These are phyloP conservation scores for Coniochaeta ligniaria DNA, from an alignment of 2,329 filamentous ascomycete genomes.

Conservation along the genomic window DNA sequence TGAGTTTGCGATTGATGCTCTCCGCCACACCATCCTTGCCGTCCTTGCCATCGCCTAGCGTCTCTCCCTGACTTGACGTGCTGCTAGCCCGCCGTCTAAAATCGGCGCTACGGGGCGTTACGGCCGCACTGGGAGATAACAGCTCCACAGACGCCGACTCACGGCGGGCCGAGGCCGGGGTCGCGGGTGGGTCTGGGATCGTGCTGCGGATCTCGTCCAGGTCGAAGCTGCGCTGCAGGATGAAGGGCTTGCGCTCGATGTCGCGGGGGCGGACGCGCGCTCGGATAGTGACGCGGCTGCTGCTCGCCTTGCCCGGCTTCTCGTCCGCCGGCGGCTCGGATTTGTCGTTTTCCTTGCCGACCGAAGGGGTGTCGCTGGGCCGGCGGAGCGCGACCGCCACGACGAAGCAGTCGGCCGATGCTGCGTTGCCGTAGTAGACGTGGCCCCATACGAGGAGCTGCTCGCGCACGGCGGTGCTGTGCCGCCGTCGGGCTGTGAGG, in stretches of 20 bases:
- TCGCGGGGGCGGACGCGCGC: slow-evolving; percentile 34
- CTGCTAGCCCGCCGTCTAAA: neutral
- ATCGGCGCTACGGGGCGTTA: neutral
- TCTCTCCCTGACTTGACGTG: neutral
- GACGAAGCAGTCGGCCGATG: slow-evolving; percentile 37
- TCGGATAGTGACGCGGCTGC: slow-evolving; percentile 27
- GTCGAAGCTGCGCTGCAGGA: slow-evolving; percentile 43
- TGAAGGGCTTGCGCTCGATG: slow-evolving; percentile 33
- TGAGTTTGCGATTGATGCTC: neutral
- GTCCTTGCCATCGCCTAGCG: neutral
- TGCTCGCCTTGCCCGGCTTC: neutral
- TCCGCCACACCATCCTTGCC: neutral
- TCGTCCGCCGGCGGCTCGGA: neutral
- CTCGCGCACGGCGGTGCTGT: slow-evolving; percentile 19
- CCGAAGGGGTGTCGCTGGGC: slow-evolving; percentile 17
- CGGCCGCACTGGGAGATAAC: neutral
- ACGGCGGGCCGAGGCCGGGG: slow-evolving; percentile 7
- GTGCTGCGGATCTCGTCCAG: slow-evolving; percentile 38
- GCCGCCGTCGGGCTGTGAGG: slow-evolving; percentile 9
- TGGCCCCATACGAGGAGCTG: slow-evolving; percentile 33
- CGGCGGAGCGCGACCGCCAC: slow-evolving; percentile 32
- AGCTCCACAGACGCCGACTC: slow-evolving; percentile 4
- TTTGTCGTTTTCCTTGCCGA: slow-evolving; percentile 7
- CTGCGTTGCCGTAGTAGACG: slow-evolving; percentile 30
- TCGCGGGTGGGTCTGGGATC: slow-evolving; percentile 26